phyloP scores from a whole-genome alignment of 140 eudicot genomes.

The Anethum foeniculum region DNA sequence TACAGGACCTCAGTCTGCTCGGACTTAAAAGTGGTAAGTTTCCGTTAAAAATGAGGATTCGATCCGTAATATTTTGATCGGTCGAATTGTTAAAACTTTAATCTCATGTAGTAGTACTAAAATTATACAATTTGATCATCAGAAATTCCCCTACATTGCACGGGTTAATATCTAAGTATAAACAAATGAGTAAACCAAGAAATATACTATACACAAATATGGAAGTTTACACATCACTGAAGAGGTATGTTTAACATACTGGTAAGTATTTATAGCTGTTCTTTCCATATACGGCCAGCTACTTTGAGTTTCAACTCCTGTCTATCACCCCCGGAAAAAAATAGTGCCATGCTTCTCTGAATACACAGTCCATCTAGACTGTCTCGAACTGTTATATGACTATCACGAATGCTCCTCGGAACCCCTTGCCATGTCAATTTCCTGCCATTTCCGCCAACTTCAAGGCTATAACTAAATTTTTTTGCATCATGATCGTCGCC shows the following conservation, averaged over 20 bases:
- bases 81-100: too few relatives aligned
- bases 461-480: constrained; percentile 6
- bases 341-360: constrained; percentile 3
- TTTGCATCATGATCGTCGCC: constrained; percentile 6
- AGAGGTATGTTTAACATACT: background rate
- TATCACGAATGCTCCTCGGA: constrained; percentile 9
- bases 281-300: constrained; percentile 9
- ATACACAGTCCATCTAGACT: constrained; percentile 7
- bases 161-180: too few relatives aligned
- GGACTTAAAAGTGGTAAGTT: too few relatives aligned
- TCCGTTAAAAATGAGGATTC: too few relatives aligned
- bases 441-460: constrained; percentile 1
- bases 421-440: constrained; percentile 11
- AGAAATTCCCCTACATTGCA: too few relatives aligned
- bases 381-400: constrained; percentile 1
- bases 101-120: too few relatives aligned
- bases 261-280: constrained; percentile 1
- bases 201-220: background rate
- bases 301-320: constrained; percentile 9
- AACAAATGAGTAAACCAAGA: background rate
- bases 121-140: too few relatives aligned
- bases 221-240: background rate
- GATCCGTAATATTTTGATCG: too few relatives aligned
- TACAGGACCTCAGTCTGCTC: too few relatives aligned
- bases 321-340: background rate